These are phyloP conservation scores for Citrus hindsii DNA, from an alignment of 345 rosid genomes.

Conservation along the genomic window DNA sequence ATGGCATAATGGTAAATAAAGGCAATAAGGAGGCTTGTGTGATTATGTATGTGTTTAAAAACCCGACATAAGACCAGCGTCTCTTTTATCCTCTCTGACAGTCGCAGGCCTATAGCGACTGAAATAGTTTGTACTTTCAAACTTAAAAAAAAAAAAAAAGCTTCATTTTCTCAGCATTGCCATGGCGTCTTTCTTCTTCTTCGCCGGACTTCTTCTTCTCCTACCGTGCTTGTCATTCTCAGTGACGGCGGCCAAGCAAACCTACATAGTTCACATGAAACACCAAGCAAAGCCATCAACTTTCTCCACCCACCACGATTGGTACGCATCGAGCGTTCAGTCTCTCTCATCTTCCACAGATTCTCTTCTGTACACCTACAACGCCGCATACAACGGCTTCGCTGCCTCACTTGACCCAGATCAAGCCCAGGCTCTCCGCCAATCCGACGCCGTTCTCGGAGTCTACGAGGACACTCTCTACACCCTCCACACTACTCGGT, in stretches of 20 bases:
- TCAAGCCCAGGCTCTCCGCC: slow-evolving; percentile 50
- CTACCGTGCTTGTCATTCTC: not conserved
- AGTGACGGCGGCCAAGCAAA: slow-evolving; percentile 31
- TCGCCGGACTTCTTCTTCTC: slow-evolving; percentile 18
- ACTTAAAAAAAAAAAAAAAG: too few species aligned
- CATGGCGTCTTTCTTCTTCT: slow-evolving; percentile 13
- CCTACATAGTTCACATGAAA: slow-evolving; percentile 77
- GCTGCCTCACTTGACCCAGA: slow-evolving; percentile 59
- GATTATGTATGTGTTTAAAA: not conserved
- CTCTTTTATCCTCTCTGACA: slow-evolving; percentile 2
- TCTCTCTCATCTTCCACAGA: slow-evolving; percentile 39
- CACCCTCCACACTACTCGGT: slow-evolving; percentile 76
- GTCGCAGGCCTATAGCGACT: slow-evolving; percentile 8
- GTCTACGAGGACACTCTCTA: slow-evolving; percentile 70
- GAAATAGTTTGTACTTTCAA: not conserved
- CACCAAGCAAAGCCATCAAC: slow-evolving; percentile 52
- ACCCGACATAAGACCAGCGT: not conserved
- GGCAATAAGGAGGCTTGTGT: not conserved
- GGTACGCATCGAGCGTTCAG: slow-evolving; percentile 64
- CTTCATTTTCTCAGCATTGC: not conserved
- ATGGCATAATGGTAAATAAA: slow-evolving; percentile 5
- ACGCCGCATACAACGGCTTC: slow-evolving; percentile 59
- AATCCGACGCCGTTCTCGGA: slow-evolving; percentile 51
- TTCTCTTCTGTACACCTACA: slow-evolving; percentile 66
- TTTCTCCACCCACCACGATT: slow-evolving; percentile 57